These are phyloP conservation scores for Phytopythium cucurbitacearum DNA, from an alignment of 352 stramenopile species.

Conservation along the genomic window DNA sequence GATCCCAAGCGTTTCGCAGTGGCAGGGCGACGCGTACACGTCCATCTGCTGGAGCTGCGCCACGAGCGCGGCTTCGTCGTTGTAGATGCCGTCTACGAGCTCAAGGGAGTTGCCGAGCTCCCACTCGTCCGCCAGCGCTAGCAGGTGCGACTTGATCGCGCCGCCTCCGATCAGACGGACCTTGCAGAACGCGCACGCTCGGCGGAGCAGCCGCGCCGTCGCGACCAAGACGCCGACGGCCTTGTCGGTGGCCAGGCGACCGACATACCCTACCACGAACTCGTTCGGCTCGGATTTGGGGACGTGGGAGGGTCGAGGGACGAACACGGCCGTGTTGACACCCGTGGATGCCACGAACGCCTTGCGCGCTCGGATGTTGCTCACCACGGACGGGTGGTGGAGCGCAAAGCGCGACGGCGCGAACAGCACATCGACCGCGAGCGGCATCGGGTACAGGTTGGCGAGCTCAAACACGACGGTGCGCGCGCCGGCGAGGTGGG, in stretches of 20 bases:
- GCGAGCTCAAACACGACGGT: slow-evolving; percentile 49
- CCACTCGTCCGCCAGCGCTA: slow-evolving; percentile 24
- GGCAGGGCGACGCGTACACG: slow-evolving; percentile 35
- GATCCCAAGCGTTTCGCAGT: slow-evolving; percentile 48
- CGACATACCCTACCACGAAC: slow-evolving; percentile 48
- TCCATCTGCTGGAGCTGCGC: slow-evolving; percentile 29
- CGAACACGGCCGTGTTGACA: slow-evolving; percentile 32
- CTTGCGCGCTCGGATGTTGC: slow-evolving; percentile 13
- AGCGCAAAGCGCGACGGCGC: slow-evolving; percentile 50
- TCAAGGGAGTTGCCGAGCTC: slow-evolving; percentile 17
- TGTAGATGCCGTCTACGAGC: slow-evolving; percentile 45
- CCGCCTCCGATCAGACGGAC: slow-evolving; percentile 39
- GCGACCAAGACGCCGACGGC: slow-evolving; percentile 35
- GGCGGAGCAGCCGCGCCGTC: slow-evolving; percentile 20
- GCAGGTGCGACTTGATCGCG: slow-evolving; percentile 19
- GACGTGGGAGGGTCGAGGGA: background rate
- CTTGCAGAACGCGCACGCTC: slow-evolving; percentile 13
- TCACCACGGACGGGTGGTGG: slow-evolving; percentile 33
- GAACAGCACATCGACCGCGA: slow-evolving; percentile 43
- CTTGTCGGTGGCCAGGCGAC: slow-evolving; percentile 43
- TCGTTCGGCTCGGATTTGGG: background rate
- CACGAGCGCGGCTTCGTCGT: slow-evolving; percentile 27
- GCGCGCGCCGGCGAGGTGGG: slow-evolving; percentile 26
- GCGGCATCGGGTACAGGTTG: slow-evolving; percentile 30
- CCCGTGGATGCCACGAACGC: slow-evolving; percentile 38